phyloP scores from a whole-genome alignment of 331 rosid genomes.

The Malus hybrid region DNA sequence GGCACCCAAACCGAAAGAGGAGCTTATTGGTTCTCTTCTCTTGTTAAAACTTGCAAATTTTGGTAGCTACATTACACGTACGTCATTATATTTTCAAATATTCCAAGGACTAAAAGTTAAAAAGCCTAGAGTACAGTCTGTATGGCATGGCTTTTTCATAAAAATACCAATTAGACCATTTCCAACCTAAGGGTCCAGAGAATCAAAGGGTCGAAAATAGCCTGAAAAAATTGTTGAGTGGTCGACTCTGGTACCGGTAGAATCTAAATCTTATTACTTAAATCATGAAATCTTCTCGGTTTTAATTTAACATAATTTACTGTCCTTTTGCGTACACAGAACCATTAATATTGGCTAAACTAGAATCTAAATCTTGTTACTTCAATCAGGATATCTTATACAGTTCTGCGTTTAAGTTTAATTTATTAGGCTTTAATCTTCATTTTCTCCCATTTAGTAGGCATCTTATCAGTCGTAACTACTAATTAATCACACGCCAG shows the following conservation, averaged over 20 bases:
- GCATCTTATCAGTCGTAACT: background rate
- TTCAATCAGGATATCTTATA: background rate
- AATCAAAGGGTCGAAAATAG: no score
- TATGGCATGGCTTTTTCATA: background rate
- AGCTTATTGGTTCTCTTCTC: background rate
- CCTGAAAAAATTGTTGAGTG: no score
- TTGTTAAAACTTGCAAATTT: background rate
- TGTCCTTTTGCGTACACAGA: background rate
- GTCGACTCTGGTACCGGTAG: background rate
- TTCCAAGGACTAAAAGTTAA: background rate
- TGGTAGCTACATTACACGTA: background rate
- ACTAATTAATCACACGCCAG: constrained; percentile 1
- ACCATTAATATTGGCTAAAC: background rate
- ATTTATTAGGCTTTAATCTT: background rate
- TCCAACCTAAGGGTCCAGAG: background rate
- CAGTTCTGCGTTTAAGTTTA: background rate
- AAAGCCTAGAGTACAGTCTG: constrained; percentile 1
- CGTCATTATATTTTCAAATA: background rate
- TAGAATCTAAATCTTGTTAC: constrained; percentile 2
- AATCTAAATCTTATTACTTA: background rate
- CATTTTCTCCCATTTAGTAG: background rate
- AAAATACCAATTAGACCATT: background rate
- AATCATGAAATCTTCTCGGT: background rate
- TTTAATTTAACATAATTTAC: background rate
- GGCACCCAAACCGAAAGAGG: background rate